Base-by-base conservation (phyloP, 371 early-diverging fungal genomes). In the Saksenaea oblongispora region DNA sequence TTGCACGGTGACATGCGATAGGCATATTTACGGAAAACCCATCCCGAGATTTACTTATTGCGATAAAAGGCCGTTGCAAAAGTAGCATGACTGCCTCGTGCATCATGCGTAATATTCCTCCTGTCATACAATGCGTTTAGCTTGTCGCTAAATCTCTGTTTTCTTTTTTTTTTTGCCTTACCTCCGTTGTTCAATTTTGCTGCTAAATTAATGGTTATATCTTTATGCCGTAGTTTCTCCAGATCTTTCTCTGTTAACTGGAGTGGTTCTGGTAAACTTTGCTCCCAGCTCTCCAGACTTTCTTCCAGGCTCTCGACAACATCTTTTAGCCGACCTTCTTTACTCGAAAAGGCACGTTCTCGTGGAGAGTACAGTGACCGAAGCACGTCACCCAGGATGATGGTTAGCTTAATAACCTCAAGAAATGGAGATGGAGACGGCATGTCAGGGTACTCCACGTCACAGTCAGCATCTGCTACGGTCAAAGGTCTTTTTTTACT, bases 381-480 rank as follows among this genome's bases (percentile, higher is more conserved):
- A 3, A 74, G 58, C 1, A 72, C 56, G 36, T 79, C 80, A 18
- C 80, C 76, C 8, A 74, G 47, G 41, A 79, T 79, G 17, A 65
- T 56, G 0, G 76, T 61, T 41, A 79, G 15, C 28, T 70, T 76
- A 26, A 69, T 62, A n/a, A 74, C 27, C 34, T 72, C 37, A 0
- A 60, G 41, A 24, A 79, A 72, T 10, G 59, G 44, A 36, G 28
- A 56, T 11, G 34, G 18, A 31, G 54, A 18, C 22, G 54, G 54
- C 11, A 51, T 3, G 14, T 67, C 63, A 18, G 70, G 66, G 17
- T 67, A 67, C 14, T 79, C 79, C 22, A 76, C 59, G 65, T 79
- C 76, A 35, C 79, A 79, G 59, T 79, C 79, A 3, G 76, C 76
- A 62, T 79, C 79, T 1, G 72, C 70, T 27, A 79, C 71, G 7